These are phyloP conservation scores for Mesembryanthemum crystallinum DNA, from an alignment of 148 eudicot species.

Conservation along the genomic window DNA sequence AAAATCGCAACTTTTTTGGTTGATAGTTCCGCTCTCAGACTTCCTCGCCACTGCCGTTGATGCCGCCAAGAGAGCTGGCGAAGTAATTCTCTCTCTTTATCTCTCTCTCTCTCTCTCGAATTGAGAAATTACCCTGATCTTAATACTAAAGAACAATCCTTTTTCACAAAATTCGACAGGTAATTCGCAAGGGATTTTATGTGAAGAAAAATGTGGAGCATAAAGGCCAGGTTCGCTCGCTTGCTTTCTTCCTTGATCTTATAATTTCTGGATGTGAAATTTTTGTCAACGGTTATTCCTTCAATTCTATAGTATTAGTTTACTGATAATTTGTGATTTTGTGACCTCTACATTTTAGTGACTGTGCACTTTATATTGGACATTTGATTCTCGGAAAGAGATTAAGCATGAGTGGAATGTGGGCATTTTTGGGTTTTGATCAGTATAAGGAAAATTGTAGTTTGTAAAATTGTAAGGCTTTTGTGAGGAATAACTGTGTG, in stretches of 20 bases:
- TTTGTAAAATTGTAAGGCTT: no score
- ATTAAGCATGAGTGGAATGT: not conserved
- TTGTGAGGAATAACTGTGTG: no score
- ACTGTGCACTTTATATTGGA: not conserved
- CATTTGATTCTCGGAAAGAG: not conserved
- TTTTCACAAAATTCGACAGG: conserved; percentile 31
- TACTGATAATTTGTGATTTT: conserved; percentile 4
- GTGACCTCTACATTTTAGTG: not conserved
- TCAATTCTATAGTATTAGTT: not conserved
- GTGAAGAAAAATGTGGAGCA: conserved; percentile 81
- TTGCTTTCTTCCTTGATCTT: not conserved
- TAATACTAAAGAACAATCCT: not conserved
- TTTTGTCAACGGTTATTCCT: not conserved
- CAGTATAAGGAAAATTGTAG: not conserved
- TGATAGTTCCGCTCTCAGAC: conserved; percentile 29
- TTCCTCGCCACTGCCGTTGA: conserved; percentile 43
- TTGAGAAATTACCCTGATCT: not conserved
- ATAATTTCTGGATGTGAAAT: not conserved
- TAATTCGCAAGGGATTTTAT: conserved; percentile 64
- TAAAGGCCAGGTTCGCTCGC: conserved; percentile 59
- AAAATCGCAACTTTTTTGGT: not conserved
- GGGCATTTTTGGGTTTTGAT: not conserved
- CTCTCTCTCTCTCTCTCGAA: not conserved
- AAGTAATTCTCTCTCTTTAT: conserved; percentile 21
- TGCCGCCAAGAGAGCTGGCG: conserved; percentile 56